phyloP scores from a whole-genome alignment of 768 basidiomycete genomes.

The Pholiota molesta region DNA sequence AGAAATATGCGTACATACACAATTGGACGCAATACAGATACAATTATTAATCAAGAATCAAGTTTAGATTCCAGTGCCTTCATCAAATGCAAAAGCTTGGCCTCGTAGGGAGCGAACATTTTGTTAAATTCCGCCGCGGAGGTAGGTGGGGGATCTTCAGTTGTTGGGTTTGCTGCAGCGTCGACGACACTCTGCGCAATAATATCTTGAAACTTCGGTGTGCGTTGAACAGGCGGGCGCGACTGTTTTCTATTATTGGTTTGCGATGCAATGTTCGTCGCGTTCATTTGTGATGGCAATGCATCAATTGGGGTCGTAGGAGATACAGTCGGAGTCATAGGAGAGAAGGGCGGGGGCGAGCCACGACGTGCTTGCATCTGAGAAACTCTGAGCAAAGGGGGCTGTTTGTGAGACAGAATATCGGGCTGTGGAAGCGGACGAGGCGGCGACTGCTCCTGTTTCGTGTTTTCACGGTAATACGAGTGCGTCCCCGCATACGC shows the following conservation, averaged over 20 bases:
- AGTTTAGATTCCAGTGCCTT: conserved; percentile 13
- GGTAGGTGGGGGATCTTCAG: conserved; percentile 6
- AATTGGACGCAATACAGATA: background rate
- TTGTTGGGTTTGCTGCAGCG: background rate
- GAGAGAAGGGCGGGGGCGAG: background rate
- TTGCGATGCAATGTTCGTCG: background rate
- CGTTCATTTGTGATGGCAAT: background rate
- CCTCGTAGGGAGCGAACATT: conserved; percentile 23
- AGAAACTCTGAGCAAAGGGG: background rate
- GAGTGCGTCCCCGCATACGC: background rate
- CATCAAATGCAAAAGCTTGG: conserved; percentile 15
- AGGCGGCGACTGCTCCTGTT: too few species aligned
- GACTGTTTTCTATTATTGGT: background rate
- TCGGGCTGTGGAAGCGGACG: too few species aligned
- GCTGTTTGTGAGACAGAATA: too few species aligned
- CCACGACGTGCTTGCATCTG: background rate
- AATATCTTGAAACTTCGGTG: background rate
- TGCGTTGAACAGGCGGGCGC: background rate
- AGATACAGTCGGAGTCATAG: background rate
- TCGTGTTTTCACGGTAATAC: background rate
- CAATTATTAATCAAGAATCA: background rate
- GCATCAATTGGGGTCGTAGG: background rate
- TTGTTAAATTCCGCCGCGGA: conserved; percentile 23
- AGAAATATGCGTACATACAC: background rate
- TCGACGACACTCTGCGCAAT: background rate